Conservation (phyloP, 805 yeast genomes). For the Wickerhamomyces tratensis region DNA sequence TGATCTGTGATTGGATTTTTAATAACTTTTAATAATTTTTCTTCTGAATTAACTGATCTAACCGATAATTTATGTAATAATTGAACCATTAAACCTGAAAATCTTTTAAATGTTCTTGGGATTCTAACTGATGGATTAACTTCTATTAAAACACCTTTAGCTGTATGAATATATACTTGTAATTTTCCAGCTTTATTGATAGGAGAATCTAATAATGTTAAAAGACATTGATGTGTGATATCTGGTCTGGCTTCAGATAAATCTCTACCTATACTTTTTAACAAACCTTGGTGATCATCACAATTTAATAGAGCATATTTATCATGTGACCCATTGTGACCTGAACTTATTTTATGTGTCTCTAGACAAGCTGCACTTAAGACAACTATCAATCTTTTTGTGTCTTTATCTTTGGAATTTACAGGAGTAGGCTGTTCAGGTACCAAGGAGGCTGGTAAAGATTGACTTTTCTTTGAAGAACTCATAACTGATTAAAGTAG, state of each 20-base stretch:
- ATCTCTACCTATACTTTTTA: conserved; percentile 94
- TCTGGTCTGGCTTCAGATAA: conserved; percentile 99
- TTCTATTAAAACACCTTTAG: conserved; percentile 89
- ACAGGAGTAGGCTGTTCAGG: conserved; percentile 82
- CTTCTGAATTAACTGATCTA: conserved; percentile 92
- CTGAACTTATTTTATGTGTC: conserved; percentile 80
- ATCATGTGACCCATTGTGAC: conserved; percentile 68
- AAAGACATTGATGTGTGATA: conserved; percentile 93
- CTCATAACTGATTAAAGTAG: conserved; percentile 20
- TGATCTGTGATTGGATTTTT: conserved; percentile 97
- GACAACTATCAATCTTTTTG: conserved; percentile 89
- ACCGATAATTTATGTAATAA: conserved; percentile 85
- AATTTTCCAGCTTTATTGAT: conserved; percentile 94
- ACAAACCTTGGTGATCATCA: conserved; percentile 95
- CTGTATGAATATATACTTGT: conserved; percentile 94
- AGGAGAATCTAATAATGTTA: conserved; percentile 94
- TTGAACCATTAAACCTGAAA: conserved; percentile 97
- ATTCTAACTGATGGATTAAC: conserved; percentile 95
- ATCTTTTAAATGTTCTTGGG: conserved; percentile 96
- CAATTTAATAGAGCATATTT: conserved; percentile 91
- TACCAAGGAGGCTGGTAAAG: conserved; percentile 62
- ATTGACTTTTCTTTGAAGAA: conserved; percentile 22
- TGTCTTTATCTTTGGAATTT: conserved; percentile 74
- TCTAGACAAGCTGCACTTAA: conserved; percentile 92
- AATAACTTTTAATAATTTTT: conserved; percentile 84